A percentile compares a stretch with the other conserved stretches of the same genome.
Evolutionary conservation across 1,284 basidiomycete species (phyloP).

Genomic region (Puccinia horiana): DNA sequence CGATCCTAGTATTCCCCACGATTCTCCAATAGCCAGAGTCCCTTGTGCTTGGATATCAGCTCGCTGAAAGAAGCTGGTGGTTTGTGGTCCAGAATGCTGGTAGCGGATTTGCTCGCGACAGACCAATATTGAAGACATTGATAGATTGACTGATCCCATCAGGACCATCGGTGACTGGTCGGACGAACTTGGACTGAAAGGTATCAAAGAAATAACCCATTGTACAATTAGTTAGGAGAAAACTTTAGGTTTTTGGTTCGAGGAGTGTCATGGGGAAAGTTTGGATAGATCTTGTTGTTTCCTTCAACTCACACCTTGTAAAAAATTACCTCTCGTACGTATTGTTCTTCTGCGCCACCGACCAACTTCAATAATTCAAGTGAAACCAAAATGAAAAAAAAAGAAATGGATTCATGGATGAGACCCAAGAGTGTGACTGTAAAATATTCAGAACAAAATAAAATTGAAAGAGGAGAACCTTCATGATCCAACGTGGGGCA

Average conservation of each 20-base stretch:
- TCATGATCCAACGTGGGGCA: conserved; percentile 49
- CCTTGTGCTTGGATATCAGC: conserved; percentile 44
- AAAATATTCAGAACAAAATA: background rate
- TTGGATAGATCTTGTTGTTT: background rate
- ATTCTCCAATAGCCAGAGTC: conserved; percentile 27
- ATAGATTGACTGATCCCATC: conserved; percentile 45
- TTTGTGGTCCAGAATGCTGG: background rate
- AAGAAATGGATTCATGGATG: background rate
- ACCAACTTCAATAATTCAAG: conserved; percentile 10
- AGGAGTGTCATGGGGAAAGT: background rate
- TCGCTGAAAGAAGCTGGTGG: conserved; percentile 35
- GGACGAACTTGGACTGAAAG: conserved; percentile 17
- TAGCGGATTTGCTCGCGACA: conserved; percentile 45
- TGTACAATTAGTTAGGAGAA: background rate
- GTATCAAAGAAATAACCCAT: background rate
- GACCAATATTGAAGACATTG: conserved; percentile 41
- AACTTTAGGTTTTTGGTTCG: background rate
- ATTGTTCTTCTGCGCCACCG: conserved; percentile 41
- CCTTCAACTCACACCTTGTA: conserved; percentile 32
- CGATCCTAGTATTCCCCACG: conserved; percentile 23
- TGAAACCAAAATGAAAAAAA: background rate
- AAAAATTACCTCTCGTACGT: conserved; percentile 44
- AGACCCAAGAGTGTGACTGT: background rate
- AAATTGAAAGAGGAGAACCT: conserved; percentile 12
- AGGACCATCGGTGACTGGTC: conserved; percentile 32